phyloP scores from a whole-genome alignment of 2,329 filamentous ascomycete species.

The Colletotrichum cereale region DNA sequence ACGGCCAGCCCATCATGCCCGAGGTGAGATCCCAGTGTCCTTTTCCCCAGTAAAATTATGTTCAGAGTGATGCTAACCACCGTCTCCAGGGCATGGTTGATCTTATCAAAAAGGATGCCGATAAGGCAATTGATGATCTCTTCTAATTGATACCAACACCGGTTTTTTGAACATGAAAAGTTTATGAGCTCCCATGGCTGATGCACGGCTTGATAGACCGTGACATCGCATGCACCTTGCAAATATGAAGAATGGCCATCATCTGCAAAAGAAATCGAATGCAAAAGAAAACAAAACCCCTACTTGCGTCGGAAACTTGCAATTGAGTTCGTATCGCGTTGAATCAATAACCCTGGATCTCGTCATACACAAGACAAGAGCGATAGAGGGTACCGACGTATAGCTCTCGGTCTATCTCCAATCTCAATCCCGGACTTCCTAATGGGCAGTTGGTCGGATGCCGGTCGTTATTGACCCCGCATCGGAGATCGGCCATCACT shows the following conservation, averaged over 20 bases:
- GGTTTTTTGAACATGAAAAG: slow-evolving; percentile 28
- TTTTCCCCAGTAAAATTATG: no score
- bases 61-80: slow-evolving; percentile 42
- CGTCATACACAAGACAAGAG: background rate
- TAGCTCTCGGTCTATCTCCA: background rate
- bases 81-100: slow-evolving; percentile 86
- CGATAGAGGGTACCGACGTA: background rate
- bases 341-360: background rate
- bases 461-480: slow-evolving; percentile 23
- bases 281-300: no score
- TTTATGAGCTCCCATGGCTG: background rate
- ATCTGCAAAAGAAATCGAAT: no score
- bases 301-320: background rate
- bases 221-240: background rate
- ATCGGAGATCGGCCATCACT: slow-evolving; percentile 26
- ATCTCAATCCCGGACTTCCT: background rate
- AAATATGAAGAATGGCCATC: background rate
- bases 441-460: slow-evolving; percentile 4
- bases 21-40: slow-evolving; percentile 67
- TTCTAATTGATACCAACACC: slow-evolving; percentile 62
- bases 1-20: slow-evolving; percentile 90
- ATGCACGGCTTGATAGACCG: background rate
- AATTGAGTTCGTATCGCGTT: background rate
- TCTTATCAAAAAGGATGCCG: slow-evolving; percentile 91
- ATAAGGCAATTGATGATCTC: slow-evolving; percentile 90